Conservation (phyloP, 176 grass and related monocot species). For the Carex kokanica region DNA sequence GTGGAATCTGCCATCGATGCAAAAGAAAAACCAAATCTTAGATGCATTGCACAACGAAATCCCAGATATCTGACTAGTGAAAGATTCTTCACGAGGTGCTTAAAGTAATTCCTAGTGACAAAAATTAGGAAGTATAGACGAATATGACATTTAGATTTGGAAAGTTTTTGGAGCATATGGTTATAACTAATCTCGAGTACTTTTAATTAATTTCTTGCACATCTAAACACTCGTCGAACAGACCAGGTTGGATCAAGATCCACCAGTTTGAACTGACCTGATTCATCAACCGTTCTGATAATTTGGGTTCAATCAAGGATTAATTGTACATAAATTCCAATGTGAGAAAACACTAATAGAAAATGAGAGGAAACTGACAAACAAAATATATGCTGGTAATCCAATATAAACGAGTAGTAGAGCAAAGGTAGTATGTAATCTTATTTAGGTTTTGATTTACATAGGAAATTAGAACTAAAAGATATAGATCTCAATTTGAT, state of each 20-base stretch:
- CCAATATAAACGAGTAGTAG: neutral
- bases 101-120: conserved; percentile 2
- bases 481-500: neutral
- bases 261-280: neutral
- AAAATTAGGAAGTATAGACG: neutral
- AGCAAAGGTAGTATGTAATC: neutral
- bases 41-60: neutral
- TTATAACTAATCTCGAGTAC: neutral
- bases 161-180: neutral
- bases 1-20: neutral
- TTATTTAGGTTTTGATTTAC: no score
- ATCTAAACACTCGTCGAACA: neutral
- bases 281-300: neutral
- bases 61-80: neutral
- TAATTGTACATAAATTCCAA: neutral
- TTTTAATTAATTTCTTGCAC: neutral
- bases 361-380: neutral
- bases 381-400: neutral
- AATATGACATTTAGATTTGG: neutral
- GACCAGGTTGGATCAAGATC: neutral
- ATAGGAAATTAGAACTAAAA: neutral
- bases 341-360: neutral
- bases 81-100: neutral
- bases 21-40: conserved; percentile 7
- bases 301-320: neutral